A percentile compares a stretch with the other conserved stretches of the same genome.
Conservation (phyloP, 345 rosid species). For the Lagerstroemia speciosa region DNA sequence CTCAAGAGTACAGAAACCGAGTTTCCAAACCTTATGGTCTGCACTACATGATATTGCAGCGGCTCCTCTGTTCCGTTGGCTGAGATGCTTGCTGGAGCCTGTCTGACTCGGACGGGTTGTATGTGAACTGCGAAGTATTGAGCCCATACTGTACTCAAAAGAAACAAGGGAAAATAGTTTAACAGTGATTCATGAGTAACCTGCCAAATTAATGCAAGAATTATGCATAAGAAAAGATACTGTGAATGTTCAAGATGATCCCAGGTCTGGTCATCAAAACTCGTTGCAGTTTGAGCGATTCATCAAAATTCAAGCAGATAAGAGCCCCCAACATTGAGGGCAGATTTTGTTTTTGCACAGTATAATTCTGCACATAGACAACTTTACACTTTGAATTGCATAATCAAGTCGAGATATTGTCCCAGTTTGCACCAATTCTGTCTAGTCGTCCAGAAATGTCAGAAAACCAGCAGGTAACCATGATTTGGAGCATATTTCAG, state of each 20-base stretch:
- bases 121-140: slow-evolving; percentile 87
- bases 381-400: neutral
- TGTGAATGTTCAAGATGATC: neutral
- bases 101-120: slow-evolving; percentile 81
- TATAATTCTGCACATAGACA: neutral
- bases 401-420: neutral
- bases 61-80: slow-evolving; percentile 71
- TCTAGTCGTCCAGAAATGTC: neutral
- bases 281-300: neutral
- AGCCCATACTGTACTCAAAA: slow-evolving; percentile 69
- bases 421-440: neutral
- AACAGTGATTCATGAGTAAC: neutral
- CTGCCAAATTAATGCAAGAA: neutral
- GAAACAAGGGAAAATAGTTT: slow-evolving; percentile 9
- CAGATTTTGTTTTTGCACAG: neutral
- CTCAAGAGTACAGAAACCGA: neutral
- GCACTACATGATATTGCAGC: slow-evolving; percentile 77
- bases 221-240: neutral
- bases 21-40: neutral
- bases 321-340: neutral
- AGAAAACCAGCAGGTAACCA: neutral
- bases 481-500: neutral
- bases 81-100: slow-evolving; percentile 61
- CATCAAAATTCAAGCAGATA: too few relatives aligned
- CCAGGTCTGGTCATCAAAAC: neutral